Percentiles rank a stretch among this genome's conserved stretches.
Evolutionary conservation across 257 asterid genomes (phyloP).

Genomic region (Paraleonurus japonicus): DNA sequence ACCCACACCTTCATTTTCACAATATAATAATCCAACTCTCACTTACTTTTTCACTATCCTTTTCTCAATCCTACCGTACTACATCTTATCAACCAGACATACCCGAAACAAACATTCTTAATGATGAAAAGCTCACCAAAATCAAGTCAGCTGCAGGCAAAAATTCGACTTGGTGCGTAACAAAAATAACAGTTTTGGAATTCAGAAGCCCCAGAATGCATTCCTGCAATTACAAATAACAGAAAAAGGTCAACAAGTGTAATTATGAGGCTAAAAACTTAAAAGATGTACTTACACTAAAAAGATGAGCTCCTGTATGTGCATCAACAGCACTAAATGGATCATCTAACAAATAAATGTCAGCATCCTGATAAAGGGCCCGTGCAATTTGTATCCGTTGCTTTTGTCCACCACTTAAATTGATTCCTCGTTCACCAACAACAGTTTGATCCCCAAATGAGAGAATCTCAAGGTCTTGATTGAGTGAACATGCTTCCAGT

Average conservation of each 20-base stretch:
- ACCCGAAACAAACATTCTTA: too few relatives aligned
- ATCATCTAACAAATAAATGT: conserved; percentile 79
- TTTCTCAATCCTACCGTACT: too few relatives aligned
- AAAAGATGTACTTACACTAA: conserved; percentile 50
- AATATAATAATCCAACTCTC: too few relatives aligned
- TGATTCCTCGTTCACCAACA: conserved; percentile 91
- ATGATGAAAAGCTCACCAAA: conserved; percentile 51
- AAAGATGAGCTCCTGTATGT: conserved; percentile 82
- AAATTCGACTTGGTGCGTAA: conserved; percentile 91
- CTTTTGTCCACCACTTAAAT: too few relatives aligned
- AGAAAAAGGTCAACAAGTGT: background rate
- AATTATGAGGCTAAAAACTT: background rate
- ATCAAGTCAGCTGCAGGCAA: conserved; percentile 81
- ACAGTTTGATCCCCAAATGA: conserved; percentile 82
- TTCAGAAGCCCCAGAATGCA: conserved; percentile 59
- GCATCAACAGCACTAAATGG: conserved; percentile 98
- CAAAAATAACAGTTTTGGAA: conserved; percentile 65
- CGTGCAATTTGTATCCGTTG: conserved; percentile 92
- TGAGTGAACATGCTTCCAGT: conserved; percentile 72
- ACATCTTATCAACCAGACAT: too few relatives aligned
- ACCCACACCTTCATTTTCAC: too few relatives aligned
- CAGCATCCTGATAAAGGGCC: conserved; percentile 79
- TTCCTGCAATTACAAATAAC: conserved; percentile 47
- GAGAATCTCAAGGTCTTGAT: conserved; percentile 76
- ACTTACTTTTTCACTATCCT: too few relatives aligned